Conservation (phyloP, 2,329 filamentous ascomycete species). For the Talaromyces verruculosus region DNA sequence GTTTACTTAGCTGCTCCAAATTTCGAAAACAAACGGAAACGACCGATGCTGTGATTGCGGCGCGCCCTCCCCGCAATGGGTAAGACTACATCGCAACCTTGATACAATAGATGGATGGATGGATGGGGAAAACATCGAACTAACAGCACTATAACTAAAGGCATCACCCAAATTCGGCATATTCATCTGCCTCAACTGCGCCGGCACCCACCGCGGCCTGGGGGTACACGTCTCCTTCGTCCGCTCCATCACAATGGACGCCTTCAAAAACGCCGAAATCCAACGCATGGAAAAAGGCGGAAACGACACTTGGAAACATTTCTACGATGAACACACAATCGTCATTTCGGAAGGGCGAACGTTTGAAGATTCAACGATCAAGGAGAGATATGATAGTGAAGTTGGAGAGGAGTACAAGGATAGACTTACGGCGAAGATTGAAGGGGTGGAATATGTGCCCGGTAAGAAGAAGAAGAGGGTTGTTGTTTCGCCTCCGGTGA, state of each 20-base stretch:
- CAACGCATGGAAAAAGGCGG: constrained; percentile 90
- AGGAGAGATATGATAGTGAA: constrained; percentile 84
- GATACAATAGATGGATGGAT: not conserved
- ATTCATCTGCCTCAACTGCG: constrained; percentile 97
- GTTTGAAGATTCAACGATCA: constrained; percentile 86
- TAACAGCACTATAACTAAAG: constrained; percentile 37
- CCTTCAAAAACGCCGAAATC: constrained; percentile 90
- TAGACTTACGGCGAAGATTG: constrained; percentile 79
- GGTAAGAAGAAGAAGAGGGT: constrained; percentile 57
- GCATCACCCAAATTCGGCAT: constrained; percentile 92
- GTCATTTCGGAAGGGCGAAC: constrained; percentile 66
- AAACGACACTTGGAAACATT: constrained; percentile 81
- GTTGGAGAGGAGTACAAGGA: constrained; percentile 96
- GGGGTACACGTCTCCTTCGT: constrained; percentile 99
- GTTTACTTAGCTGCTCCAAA: constrained; percentile 69
- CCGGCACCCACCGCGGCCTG: constrained; percentile 88
- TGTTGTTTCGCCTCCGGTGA: constrained; percentile 27
- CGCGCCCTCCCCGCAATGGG: constrained; percentile 97
- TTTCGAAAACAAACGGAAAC: constrained; percentile 88
- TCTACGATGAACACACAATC: constrained; percentile 73
- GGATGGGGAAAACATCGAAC: not conserved
- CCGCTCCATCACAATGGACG: constrained; percentile 96
- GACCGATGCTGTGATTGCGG: constrained; percentile 91
- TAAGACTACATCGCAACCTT: constrained; percentile 36
- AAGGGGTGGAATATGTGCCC: constrained; percentile 81